A percentile compares a stretch with the other conserved stretches of the same genome.
Conservation (phyloP, 2,329 filamentous ascomycete genomes). For the Clonostachys solani region DNA sequence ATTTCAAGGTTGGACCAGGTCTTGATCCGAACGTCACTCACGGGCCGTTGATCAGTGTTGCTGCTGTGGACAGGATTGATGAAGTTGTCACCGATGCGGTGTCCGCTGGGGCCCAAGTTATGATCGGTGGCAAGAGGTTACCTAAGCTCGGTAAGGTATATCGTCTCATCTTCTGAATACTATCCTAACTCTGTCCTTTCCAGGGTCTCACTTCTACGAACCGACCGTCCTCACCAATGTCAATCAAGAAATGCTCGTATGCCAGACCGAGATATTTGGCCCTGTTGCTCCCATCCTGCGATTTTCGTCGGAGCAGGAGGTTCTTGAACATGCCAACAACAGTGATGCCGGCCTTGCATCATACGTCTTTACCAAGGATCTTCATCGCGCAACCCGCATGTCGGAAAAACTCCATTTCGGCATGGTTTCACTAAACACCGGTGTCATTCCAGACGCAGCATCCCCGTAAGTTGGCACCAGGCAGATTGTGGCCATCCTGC, state of each 20-base stretch:
- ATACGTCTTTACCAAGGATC: slow-evolving; percentile 12
- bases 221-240: slow-evolving; percentile 62
- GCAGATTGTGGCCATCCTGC: no score
- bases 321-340: slow-evolving; percentile 20
- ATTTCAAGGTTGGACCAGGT: slow-evolving; percentile 51
- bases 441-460: no score
- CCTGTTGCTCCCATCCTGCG: slow-evolving; percentile 5
- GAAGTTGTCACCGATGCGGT: slow-evolving; percentile 53
- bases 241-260: slow-evolving; percentile 4
- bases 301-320: slow-evolving; percentile 23
- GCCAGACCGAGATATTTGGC: slow-evolving; percentile 9
- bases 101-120: slow-evolving; percentile 52
- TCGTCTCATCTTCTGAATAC: no score
- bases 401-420: slow-evolving; percentile 51
- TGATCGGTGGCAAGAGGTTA: slow-evolving; percentile 47
- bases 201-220: slow-evolving; percentile 64
- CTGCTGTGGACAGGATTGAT: slow-evolving; percentile 55
- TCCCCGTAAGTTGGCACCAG: no score
- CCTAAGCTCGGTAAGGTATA: slow-evolving; percentile 54
- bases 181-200: no score
- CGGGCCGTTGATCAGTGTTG: slow-evolving; percentile 56
- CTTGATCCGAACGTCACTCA: slow-evolving; percentile 42
- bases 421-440: slow-evolving; percentile 51
- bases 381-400: slow-evolving; percentile 26
- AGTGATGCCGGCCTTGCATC: slow-evolving; percentile 19